Conservation (phyloP, 805 yeast species). For the Nematodospora valgi region DNA sequence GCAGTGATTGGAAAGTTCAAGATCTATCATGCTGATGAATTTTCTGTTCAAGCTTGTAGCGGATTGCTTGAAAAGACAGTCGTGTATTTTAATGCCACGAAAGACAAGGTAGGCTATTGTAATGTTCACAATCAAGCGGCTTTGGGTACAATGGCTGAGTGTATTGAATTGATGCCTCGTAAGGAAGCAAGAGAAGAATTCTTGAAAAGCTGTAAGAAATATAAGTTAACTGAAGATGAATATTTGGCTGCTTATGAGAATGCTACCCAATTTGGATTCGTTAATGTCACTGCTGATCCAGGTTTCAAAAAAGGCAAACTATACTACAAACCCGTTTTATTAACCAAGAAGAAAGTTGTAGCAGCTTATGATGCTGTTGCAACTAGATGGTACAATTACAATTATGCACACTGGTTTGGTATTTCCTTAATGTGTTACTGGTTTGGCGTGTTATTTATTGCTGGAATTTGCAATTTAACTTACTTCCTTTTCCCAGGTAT, state of each 20-base stretch:
- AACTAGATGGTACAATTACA: conserved; percentile 27
- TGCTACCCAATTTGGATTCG: conserved; percentile 37
- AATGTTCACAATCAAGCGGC: conserved; percentile 33
- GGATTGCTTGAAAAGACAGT: conserved; percentile 22
- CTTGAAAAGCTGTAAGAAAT: conserved; percentile 21
- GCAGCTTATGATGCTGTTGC: conserved; percentile 25
- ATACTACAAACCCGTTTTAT: conserved; percentile 35
- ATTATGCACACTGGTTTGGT: conserved; percentile 40
- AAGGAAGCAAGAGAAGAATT: conserved; percentile 21
- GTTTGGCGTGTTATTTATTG: conserved; percentile 40
- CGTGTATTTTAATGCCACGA: conserved; percentile 15
- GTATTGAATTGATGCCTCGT: conserved; percentile 23
- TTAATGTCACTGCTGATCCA: conserved; percentile 22
- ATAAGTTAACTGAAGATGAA: conserved; percentile 24
- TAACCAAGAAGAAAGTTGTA: conserved; percentile 20
- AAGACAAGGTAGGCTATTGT: conserved; percentile 26
- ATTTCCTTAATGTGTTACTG: conserved; percentile 47
- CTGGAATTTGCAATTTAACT: conserved; percentile 41
- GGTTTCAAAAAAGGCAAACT: conserved; percentile 24
- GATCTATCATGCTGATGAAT: conserved; percentile 21
- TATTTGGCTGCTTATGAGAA: conserved; percentile 36
- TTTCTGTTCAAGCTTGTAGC: conserved; percentile 26
- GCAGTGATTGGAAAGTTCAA: conserved; percentile 16
- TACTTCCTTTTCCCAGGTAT: conserved; percentile 37
- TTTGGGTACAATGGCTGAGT: conserved; percentile 36